Evolutionary conservation across 1,284 basidiomycete genomes (phyloP).

Genomic region (Sparassis latifolia): DNA sequence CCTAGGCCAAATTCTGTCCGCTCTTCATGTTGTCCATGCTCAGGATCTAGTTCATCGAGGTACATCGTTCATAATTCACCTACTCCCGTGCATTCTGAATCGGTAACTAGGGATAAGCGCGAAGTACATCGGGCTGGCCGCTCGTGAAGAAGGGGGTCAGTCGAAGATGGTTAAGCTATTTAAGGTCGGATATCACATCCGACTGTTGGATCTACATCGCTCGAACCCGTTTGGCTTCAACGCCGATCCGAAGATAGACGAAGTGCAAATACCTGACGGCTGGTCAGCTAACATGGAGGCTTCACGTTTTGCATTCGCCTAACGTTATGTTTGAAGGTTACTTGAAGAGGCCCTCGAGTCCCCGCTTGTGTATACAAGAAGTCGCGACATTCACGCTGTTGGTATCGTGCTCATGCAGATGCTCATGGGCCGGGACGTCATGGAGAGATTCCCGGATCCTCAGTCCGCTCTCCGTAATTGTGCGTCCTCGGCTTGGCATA

Average conservation of each 20-base stretch:
- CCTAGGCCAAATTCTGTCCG: slow-evolving; percentile 60
- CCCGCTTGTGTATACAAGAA: slow-evolving; percentile 58
- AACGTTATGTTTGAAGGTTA: slow-evolving; percentile 34
- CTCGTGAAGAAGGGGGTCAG: slow-evolving; percentile 39
- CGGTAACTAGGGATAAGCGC: slow-evolving; percentile 42
- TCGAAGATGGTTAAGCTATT: slow-evolving; percentile 62
- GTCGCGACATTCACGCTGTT: slow-evolving; percentile 69
- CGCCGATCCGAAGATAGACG: slow-evolving; percentile 32
- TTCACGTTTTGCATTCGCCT: background rate
- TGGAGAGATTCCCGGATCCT: slow-evolving; percentile 34
- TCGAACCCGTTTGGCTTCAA: slow-evolving; percentile 62
- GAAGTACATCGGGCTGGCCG: slow-evolving; percentile 51
- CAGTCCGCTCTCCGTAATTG: slow-evolving; percentile 25
- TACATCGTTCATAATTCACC: slow-evolving; percentile 12
- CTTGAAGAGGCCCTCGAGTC: slow-evolving; percentile 67
- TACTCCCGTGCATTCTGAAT: background rate
- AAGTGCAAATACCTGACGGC: slow-evolving; percentile 44
- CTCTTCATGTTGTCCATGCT: slow-evolving; percentile 57
- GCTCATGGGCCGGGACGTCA: slow-evolving; percentile 64
- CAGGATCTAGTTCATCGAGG: slow-evolving; percentile 61
- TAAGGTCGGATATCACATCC: slow-evolving; percentile 55
- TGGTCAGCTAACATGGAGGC: slow-evolving; percentile 35
- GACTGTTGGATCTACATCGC: slow-evolving; percentile 62
- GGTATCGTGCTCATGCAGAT: slow-evolving; percentile 73
- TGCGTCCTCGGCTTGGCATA: slow-evolving; percentile 4